phyloP scores from a whole-genome alignment of 768 basidiomycete genomes.

The Mycena rebaudengoi region DNA sequence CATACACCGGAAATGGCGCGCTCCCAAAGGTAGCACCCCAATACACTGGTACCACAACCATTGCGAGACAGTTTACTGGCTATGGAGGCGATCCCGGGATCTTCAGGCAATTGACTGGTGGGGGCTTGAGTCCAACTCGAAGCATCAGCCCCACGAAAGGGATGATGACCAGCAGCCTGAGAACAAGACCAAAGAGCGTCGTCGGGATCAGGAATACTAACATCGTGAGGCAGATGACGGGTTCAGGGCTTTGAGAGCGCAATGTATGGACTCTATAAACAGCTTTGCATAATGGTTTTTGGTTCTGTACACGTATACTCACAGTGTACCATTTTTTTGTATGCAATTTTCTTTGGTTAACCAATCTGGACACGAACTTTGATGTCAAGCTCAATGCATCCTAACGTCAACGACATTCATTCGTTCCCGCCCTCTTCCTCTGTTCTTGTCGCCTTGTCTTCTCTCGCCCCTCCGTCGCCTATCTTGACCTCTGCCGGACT shows the following conservation, averaged over 20 bases:
- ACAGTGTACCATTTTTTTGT: slow-evolving; percentile 20
- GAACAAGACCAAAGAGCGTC: slow-evolving; percentile 81
- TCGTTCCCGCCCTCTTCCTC: slow-evolving; percentile 49
- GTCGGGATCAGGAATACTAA: slow-evolving; percentile 71
- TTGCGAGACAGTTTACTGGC: slow-evolving; percentile 78
- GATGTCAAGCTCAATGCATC: not conserved
- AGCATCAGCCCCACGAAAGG: slow-evolving; percentile 84
- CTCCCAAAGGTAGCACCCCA: slow-evolving; percentile 63
- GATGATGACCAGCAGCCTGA: slow-evolving; percentile 51
- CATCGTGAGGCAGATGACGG: slow-evolving; percentile 84
- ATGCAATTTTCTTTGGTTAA: too few relatives aligned
- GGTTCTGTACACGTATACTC: not conserved
- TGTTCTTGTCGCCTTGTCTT: slow-evolving; percentile 46
- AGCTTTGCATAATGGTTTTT: slow-evolving; percentile 8
- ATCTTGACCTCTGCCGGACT: slow-evolving; percentile 49
- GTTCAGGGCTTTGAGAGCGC: slow-evolving; percentile 32
- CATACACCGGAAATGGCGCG: slow-evolving; percentile 52
- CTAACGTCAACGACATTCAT: slow-evolving; percentile 14
- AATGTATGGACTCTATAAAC: slow-evolving; percentile 17
- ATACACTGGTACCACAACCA: slow-evolving; percentile 73
- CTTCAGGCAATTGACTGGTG: slow-evolving; percentile 71
- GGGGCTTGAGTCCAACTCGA: slow-evolving; percentile 71
- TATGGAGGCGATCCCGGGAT: slow-evolving; percentile 51
- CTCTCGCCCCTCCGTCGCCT: slow-evolving; percentile 56
- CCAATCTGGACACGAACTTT: too few relatives aligned